Base-by-base conservation (phyloP, 176 grass and related monocot genomes). In the Aechmea fasciata region DNA sequence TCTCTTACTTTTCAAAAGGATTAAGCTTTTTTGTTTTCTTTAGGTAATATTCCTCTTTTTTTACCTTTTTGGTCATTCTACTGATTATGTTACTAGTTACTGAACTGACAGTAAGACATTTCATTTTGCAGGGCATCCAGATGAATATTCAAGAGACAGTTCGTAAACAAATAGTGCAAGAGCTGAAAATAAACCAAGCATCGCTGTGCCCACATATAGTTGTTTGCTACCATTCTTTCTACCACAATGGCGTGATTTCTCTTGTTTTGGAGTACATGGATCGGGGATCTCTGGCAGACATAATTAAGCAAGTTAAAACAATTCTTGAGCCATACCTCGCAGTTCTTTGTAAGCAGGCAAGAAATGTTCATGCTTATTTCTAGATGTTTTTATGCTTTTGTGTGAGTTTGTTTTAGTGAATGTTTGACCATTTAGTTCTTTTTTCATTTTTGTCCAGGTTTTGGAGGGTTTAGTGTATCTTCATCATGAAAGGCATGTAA, bases 121-220 rank as follows among this genome's bases (percentile, higher is more conserved):
- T 84, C 48, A 6, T 73, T 74, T 20, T 53, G 6, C 51, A 92
- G 93, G 89, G 93, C 50, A 92, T 97, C 85, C 93, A 90, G 76
- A 97, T 97, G 93, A 92, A 91, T 65, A 90, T 97, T 85, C 93
- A 97, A 68, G 89, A 97, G 84, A 72, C 89, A 66, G 67, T 92
- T 71, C 85, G 93, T 52, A 92, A 85, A 78, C 93, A 92, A 83
- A 97, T 97, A 74, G 93, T 97, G 54, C 93, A 97, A 78, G 89
- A 97, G 69, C 93, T 97, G 26, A 97, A 97, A 92, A 97, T 97
- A 85, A 97, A 97, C 80, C 79, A 85, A 83, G 93, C 84, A 73
- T 76, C 88, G 62, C 82, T 83, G 86, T 85, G 72, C 61, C 78
- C 93, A 3, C 78, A 90, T 75, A 77, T 92, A 51, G 93, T 97